Evolutionary conservation across 2,329 filamentous ascomycete genomes (phyloP), one percentile per base, ranked within the genome.

Genomic region (Fonsecaea pugnacius): DNA sequence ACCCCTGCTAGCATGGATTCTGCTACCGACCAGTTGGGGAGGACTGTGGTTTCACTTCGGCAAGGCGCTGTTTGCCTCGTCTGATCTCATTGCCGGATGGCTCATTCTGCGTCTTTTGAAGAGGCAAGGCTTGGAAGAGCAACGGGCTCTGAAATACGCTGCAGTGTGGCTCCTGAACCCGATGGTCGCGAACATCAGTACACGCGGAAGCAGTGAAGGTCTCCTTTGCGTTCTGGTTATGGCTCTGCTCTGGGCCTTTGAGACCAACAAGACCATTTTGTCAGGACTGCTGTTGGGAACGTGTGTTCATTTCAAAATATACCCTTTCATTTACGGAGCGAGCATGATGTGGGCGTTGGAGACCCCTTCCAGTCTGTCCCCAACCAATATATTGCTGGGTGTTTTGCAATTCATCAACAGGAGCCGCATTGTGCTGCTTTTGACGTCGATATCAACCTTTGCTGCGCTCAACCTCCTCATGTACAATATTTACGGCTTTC

Each of bases 131-230:
- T 84, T 89, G 80, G 71, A 77, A 1, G 72, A 75, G 7, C 78
- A 80, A 21, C 77, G 81, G 1, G 91, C 92, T 1, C 80, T 93
- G 66, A 87, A 85, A 66, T 97, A 91, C 72, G 90, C 93, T 0
- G 87, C 89, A 69, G 89, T 97, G 43, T 99, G 95, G 95, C 80
- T 98, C 66, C 84, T 97, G 74, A 99, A 99, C 73, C 95, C 95
- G 0, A 98, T 99, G 93, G 95, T 98, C 9, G 95, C 95, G 0
- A 92, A 92, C 40, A 99, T 99, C 73, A 96, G 92, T 77, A 98
- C 95, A 12, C 83, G 95, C 55, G 95, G 95, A 14, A 97, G 93
- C 78, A 95, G 92, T 0, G 95, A 99, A 78, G 95, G 95, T 0
- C 75, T 99, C 12, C 78, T 99, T 7, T 92, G 91, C 16, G 91